Conservation (phyloP, 208 protist species). For the Crithidia mellificae region DNA sequence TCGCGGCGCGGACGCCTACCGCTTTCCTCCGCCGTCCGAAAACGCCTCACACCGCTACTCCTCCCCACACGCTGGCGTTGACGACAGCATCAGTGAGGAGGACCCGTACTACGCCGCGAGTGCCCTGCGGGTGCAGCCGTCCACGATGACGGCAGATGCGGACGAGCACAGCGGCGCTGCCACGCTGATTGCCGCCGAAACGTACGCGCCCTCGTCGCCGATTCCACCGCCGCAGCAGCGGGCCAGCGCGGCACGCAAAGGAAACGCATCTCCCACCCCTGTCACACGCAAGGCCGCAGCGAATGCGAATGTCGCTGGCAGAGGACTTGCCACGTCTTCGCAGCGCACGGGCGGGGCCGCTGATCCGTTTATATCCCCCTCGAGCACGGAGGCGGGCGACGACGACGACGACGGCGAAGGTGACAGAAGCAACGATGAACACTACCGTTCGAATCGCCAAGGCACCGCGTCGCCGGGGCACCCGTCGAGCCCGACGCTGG, state of each 20-base stretch:
- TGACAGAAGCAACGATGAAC: too few species aligned
- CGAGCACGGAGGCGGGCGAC: neutral
- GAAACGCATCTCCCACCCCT: too few species aligned
- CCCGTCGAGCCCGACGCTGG: neutral
- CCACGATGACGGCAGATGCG: too few species aligned
- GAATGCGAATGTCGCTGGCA: too few species aligned
- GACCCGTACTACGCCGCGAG: neutral
- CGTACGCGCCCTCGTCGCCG: neutral
- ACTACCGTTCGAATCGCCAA: too few species aligned
- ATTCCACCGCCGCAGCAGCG: neutral
- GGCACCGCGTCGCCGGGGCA: neutral
- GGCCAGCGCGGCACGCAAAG: neutral
- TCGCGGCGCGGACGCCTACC: neutral
- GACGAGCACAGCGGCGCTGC: neutral
- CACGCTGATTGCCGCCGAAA: conserved; percentile 6
- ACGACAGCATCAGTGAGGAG: neutral
- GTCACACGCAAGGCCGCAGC: too few species aligned
- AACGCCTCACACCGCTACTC: conserved; percentile 5
- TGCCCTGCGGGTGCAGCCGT: neutral
- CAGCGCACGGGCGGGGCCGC: neutral
- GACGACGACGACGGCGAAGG: neutral
- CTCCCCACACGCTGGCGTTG: neutral
- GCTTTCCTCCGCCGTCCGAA: neutral
- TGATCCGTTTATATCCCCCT: conserved; percentile 7
- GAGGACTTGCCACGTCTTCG: too few species aligned